These are phyloP conservation scores for Erucastrum elatum DNA, from an alignment of 345 rosid species.

Conservation along the genomic window DNA sequence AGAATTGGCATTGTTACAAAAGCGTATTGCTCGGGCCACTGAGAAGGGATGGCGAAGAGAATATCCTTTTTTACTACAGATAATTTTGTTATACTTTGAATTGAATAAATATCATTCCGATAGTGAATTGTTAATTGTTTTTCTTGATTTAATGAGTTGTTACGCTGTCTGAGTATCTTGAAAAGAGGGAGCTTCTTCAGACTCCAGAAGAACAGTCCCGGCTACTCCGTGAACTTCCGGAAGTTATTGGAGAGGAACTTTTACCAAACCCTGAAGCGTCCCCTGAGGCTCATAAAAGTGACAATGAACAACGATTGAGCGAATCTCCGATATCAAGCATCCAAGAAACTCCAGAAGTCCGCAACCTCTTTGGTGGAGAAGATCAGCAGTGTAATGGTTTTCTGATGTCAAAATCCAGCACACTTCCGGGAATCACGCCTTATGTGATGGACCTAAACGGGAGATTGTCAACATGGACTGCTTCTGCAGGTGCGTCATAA, in stretches of 20 bases:
- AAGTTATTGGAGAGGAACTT: slow-evolving; percentile 60
- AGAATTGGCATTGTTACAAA: slow-evolving; percentile 60
- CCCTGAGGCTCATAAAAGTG: slow-evolving; percentile 30
- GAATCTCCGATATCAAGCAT: slow-evolving; percentile 37
- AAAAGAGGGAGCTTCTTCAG: slow-evolving; percentile 66
- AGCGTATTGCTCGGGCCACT: slow-evolving; percentile 67
- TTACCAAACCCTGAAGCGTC: slow-evolving; percentile 40
- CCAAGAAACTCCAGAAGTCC: slow-evolving; percentile 33
- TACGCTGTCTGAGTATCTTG: slow-evolving; percentile 73
- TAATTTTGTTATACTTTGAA: neutral
- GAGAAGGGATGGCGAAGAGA: slow-evolving; percentile 95
- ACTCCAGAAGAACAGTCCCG: slow-evolving; percentile 67
- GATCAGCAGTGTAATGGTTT: slow-evolving; percentile 36
- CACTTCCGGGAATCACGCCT: slow-evolving; percentile 38
- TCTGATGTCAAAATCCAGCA: slow-evolving; percentile 30
- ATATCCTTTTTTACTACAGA: slow-evolving; percentile 59
- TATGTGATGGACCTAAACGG: slow-evolving; percentile 32
- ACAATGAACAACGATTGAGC: slow-evolving; percentile 14
- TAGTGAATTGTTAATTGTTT: slow-evolving; percentile 9
- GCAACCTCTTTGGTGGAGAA: slow-evolving; percentile 27
- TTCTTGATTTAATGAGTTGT: slow-evolving; percentile 58
- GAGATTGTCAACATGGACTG: slow-evolving; percentile 33
- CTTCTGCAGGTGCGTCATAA: slow-evolving; percentile 42
- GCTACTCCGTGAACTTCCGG: slow-evolving; percentile 59
- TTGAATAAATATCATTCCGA: neutral